These are phyloP conservation scores for Hypoxylon sp. DNA, from an alignment of 2,329 filamentous ascomycete species.

Conservation along the genomic window DNA sequence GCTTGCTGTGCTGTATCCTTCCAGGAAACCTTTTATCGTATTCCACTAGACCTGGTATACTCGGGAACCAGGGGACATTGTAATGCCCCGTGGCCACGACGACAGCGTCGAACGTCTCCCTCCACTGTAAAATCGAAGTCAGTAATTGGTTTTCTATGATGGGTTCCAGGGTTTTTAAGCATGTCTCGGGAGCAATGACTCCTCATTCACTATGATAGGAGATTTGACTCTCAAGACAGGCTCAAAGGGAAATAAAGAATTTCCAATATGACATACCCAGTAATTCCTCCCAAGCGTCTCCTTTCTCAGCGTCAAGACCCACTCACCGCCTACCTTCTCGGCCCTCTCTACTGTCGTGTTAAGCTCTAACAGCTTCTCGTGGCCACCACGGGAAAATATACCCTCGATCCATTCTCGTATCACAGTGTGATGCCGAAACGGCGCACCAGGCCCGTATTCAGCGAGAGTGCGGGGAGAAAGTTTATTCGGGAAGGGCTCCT, in stretches of 20 bases:
- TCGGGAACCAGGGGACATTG: constrained; percentile 72
- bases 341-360: constrained; percentile 71
- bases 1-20: constrained; percentile 76
- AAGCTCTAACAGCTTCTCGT: constrained; percentile 59
- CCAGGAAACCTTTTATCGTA: constrained; percentile 69
- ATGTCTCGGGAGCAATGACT: no score
- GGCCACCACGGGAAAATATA: constrained; percentile 51
- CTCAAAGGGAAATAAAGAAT: no score
- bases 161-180: no score
- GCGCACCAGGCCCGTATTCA: constrained; percentile 67
- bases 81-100: constrained; percentile 77
- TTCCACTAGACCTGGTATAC: constrained; percentile 68
- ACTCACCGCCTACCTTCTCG: constrained; percentile 62
- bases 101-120: constrained; percentile 71
- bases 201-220: no score
- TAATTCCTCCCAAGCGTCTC: constrained; percentile 57
- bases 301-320: constrained; percentile 65
- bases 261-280: constrained; percentile 38
- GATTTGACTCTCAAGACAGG: no score
- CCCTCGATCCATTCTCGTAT: constrained; percentile 68
- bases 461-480: constrained; percentile 60
- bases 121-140: constrained; percentile 48
- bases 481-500: constrained; percentile 63
- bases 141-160: no score
- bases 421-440: constrained; percentile 68